phyloP scores from a whole-genome alignment of 306 rosid species.

The Acacia crassicarpa region DNA sequence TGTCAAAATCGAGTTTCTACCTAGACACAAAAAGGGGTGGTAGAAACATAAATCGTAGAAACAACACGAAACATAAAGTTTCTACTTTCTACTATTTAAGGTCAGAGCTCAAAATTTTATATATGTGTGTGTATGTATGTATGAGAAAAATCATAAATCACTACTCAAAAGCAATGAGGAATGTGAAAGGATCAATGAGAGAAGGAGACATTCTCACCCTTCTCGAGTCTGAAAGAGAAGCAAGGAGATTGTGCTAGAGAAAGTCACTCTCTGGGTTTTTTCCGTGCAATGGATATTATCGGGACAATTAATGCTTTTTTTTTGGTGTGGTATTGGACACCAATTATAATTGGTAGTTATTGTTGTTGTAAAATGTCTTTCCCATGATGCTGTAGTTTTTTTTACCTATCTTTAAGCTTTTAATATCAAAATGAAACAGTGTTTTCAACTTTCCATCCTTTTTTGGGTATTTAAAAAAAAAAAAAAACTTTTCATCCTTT shows the following conservation, averaged over 20 bases:
- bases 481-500: no score
- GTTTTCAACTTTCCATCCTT: no score
- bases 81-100: no score
- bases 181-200: slow-evolving; percentile 46
- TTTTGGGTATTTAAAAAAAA: no score
- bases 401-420: background rate
- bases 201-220: slow-evolving; percentile 52
- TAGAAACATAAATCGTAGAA: no score
- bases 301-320: background rate
- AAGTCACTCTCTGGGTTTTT: background rate
- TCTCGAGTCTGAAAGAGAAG: slow-evolving; percentile 51
- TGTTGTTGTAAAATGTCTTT: background rate
- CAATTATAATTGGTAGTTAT: background rate
- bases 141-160: no score
- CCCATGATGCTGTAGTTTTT: slow-evolving; percentile 16
- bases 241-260: slow-evolving; percentile 45
- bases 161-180: slow-evolving; percentile 33
- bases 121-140: no score
- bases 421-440: background rate
- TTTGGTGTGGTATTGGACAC: slow-evolving; percentile 1
- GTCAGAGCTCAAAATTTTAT: no score
- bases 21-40: no score
- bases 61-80: no score
- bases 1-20: no score
- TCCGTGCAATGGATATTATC: background rate